Evolutionary conservation across 768 basidiomycete genomes (phyloP).

Genomic region (Favolaschia claudopus): DNA sequence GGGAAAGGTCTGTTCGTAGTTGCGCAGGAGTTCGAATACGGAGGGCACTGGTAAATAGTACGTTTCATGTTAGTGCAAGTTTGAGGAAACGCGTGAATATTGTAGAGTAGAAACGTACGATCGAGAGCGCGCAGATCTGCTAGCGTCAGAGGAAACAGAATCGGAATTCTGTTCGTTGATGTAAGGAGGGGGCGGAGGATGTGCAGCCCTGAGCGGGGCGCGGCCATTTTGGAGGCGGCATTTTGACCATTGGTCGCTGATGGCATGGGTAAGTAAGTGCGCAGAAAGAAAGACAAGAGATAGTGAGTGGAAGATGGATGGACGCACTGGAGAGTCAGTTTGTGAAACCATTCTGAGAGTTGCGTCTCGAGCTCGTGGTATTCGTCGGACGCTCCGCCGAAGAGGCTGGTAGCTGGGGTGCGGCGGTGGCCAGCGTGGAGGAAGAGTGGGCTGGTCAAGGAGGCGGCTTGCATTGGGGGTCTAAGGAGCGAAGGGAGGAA

Average conservation of each 20-base stretch:
- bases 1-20: conserved; percentile 11
- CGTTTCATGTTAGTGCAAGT: too few species aligned
- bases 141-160: conserved; percentile 13
- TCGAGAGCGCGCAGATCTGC: conserved; percentile 6
- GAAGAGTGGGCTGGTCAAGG: background rate
- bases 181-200: conserved; percentile 17
- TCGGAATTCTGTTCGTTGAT: conserved; percentile 3
- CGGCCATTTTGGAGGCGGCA: conserved; percentile 20
- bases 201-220: background rate
- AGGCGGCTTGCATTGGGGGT: conserved; percentile 9
- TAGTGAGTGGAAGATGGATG: background rate
- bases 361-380: conserved; percentile 13
- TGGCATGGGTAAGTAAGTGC: background rate
- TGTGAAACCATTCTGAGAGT: conserved; percentile 14
- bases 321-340: conserved; percentile 15
- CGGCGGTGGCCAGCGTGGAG: background rate
- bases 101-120: background rate
- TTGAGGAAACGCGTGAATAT: background rate
- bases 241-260: conserved; percentile 20
- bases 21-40: conserved; percentile 4
- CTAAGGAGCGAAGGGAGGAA: background rate
- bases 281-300: background rate
- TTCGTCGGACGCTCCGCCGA: conserved; percentile 3
- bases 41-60: conserved; percentile 14
- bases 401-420: background rate